A percentile compares a stretch with the other conserved stretches of the same genome.
These are phyloP conservation scores for Ustilago xerochloae DNA, from an alignment of 1,284 basidiomycete genomes.

Conservation along the genomic window DNA sequence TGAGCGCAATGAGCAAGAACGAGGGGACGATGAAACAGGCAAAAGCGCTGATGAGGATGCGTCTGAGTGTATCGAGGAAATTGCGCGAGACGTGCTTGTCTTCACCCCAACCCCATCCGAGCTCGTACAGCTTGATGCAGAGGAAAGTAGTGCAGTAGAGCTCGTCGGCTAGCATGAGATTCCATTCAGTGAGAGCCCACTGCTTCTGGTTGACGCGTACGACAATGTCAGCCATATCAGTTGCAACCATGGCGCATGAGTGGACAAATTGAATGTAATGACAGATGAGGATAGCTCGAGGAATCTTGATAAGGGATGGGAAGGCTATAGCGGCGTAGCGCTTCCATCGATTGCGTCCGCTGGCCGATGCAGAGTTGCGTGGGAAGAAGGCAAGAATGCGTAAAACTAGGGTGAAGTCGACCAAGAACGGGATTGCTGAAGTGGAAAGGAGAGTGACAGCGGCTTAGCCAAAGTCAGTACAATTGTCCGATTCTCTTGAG, in stretches of 20 bases:
- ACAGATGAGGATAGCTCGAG: conserved; percentile 18
- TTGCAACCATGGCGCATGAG: neutral
- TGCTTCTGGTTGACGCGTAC: conserved; percentile 22
- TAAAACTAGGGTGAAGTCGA: conserved; percentile 27
- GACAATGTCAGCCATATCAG: conserved; percentile 20
- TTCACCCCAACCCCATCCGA: conserved; percentile 42
- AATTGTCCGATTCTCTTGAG: neutral
- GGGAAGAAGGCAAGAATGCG: conserved; percentile 37
- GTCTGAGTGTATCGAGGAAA: conserved; percentile 20
- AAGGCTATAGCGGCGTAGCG: conserved; percentile 21
- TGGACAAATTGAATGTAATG: conserved; percentile 22
- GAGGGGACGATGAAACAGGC: conserved; percentile 30
- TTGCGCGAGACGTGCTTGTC: conserved; percentile 25
- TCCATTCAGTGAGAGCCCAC: conserved; percentile 25
- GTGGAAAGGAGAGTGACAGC: neutral
- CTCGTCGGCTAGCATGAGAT: conserved; percentile 31
- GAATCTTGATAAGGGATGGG: conserved; percentile 71
- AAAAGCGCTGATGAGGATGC: conserved; percentile 25
- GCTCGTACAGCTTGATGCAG: conserved; percentile 24
- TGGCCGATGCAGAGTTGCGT: neutral
- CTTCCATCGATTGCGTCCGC: conserved; percentile 15
- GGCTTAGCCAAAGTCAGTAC: neutral
- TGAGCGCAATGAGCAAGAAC: conserved; percentile 27
- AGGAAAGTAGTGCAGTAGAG: conserved; percentile 35
- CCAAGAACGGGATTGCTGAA: conserved; percentile 28